Conservation (phyloP, 306 rosid species). For the cucumber (Cucumis sativus) region Cucumber_9930_V3 NC_026656.2:11399501-11400000, state of each 20-base stretch:
- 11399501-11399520: conserved; percentile 31
- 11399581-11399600: conserved; percentile 56
- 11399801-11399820: conserved; percentile 8
- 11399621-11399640: conserved; percentile 37
- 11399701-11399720: conserved; percentile 24
- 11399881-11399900: no score
- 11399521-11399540: conserved; percentile 76
- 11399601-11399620: conserved; percentile 25
- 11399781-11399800: conserved; percentile 1
- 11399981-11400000: not conserved
- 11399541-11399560: conserved; percentile 27
- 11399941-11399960: not conserved
- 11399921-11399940: not conserved
- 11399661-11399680: conserved; percentile 46
- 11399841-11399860: conserved; percentile 6
- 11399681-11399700: conserved; percentile 31
- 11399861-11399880: not conserved
- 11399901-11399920: not conserved
- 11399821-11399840: conserved; percentile 45
- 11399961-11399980: not conserved
- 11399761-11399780: conserved; percentile 15
- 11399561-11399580: conserved; percentile 36
- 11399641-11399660: conserved; percentile 54
- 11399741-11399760: conserved; percentile 16
- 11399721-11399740: conserved; percentile 31